phyloP scores from a whole-genome alignment of 441 rosid genomes.

The Adansonia gregorii region DNA sequence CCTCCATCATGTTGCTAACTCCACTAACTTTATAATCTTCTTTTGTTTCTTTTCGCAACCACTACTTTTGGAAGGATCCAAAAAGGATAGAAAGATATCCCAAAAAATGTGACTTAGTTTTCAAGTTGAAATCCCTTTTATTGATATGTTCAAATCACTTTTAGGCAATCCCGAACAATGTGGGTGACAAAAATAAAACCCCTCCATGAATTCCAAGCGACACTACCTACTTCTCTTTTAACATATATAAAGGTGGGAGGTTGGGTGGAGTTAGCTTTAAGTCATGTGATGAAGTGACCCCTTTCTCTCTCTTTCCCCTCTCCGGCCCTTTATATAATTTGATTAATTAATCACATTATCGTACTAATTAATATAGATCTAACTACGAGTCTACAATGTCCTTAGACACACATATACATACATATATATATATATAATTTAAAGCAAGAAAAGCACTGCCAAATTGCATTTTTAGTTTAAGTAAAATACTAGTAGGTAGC shows the following conservation, averaged over 20 bases:
- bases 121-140: constrained; percentile 50
- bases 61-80: constrained; percentile 64
- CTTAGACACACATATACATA: background rate
- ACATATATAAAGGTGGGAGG: constrained; percentile 28
- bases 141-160: constrained; percentile 56
- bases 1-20: constrained; percentile 31
- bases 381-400: constrained; percentile 35
- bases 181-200: constrained; percentile 62
- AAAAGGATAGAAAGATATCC: constrained; percentile 42
- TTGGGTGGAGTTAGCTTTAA: constrained; percentile 73
- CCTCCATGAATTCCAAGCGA: constrained; percentile 63
- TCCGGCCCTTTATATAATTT: background rate
- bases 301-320: constrained; percentile 13
- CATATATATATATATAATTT: background rate
- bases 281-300: constrained; percentile 73
- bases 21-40: constrained; percentile 57
- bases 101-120: constrained; percentile 43
- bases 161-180: constrained; percentile 54
- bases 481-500: background rate
- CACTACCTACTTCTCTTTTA: constrained; percentile 52
- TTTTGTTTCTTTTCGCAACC: constrained; percentile 47
- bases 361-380: constrained; percentile 10
- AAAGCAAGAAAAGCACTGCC: constrained; percentile 9
- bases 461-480: constrained; percentile 23
- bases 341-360: constrained; percentile 19